A percentile compares a stretch with the other conserved stretches of the same genome.
phyloP scores from a whole-genome alignment of 1,284 basidiomycete species.

The Testicularia cyperi region DNA sequence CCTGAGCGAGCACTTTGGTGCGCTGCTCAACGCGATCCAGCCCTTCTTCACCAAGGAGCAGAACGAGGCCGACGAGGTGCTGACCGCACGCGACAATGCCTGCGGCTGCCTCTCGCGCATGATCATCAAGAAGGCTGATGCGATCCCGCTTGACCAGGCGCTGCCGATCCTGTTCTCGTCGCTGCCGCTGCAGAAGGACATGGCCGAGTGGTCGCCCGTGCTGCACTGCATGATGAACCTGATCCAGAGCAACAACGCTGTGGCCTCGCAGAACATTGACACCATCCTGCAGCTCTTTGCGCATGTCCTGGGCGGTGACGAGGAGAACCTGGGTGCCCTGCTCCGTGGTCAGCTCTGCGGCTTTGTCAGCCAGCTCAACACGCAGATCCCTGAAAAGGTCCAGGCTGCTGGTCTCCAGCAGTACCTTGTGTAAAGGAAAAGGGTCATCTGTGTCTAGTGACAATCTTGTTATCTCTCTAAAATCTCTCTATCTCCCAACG shows the following conservation, averaged over 20 bases:
- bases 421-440: constrained; percentile 53
- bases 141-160: constrained; percentile 82
- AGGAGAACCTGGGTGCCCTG: constrained; percentile 51
- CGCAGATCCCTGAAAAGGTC: constrained; percentile 72
- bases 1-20: constrained; percentile 78
- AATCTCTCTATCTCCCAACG: neutral
- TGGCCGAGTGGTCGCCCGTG: constrained; percentile 69
- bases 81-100: constrained; percentile 94
- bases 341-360: constrained; percentile 64
- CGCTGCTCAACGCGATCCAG: constrained; percentile 76
- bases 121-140: constrained; percentile 77
- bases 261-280: constrained; percentile 75
- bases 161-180: constrained; percentile 79
- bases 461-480: neutral
- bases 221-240: constrained; percentile 88
- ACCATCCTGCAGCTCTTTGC: constrained; percentile 79
- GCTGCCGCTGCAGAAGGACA: constrained; percentile 84
- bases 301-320: constrained; percentile 69
- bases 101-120: constrained; percentile 87
- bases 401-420: constrained; percentile 70
- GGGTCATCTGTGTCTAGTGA: neutral
- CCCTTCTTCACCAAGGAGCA: constrained; percentile 73
- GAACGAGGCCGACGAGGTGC: constrained; percentile 67
- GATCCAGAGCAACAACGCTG: constrained; percentile 73
- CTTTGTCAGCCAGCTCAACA: constrained; percentile 75